These are phyloP conservation scores for Chamaenerion angustifolium DNA, from an alignment of 345 rosid species.

Conservation along the genomic window DNA sequence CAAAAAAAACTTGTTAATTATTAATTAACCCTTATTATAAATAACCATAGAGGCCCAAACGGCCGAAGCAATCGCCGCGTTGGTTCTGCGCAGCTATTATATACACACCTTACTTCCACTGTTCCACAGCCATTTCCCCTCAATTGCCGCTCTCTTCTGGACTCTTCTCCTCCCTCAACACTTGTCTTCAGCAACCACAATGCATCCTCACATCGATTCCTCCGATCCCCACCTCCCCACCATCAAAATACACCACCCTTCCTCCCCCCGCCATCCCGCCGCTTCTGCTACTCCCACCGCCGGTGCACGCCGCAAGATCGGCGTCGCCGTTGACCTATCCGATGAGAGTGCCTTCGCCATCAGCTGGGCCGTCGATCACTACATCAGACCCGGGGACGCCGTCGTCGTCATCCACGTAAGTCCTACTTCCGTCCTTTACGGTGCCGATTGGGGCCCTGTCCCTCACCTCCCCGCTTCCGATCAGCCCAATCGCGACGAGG, in stretches of 20 bases:
- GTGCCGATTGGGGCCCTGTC: conserved; percentile 98
- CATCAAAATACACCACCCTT: conserved; percentile 58
- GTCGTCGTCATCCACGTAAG: conserved; percentile 90
- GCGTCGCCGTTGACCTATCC: conserved; percentile 87
- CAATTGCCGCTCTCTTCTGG: no score
- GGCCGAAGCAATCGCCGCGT: no score
- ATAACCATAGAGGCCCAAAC: no score
- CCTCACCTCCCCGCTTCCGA: conserved; percentile 23
- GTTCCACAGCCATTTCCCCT: no score
- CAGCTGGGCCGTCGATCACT: conserved; percentile 75
- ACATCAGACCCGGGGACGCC: conserved; percentile 87
- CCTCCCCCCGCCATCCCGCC: conserved; percentile 22
- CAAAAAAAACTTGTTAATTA: no score
- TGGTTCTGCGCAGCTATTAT: no score
- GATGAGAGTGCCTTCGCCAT: conserved; percentile 77
- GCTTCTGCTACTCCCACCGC: conserved; percentile 60
- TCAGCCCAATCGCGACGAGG: conserved; percentile 6
- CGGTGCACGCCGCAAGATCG: conserved; percentile 75
- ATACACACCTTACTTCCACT: no score
- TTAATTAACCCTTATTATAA: no score
- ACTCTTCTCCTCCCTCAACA: no score
- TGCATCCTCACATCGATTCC: conserved; percentile 22
- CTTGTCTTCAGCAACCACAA: conserved; percentile 1
- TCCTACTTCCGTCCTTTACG: conserved; percentile 86
- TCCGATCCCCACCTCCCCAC: conserved; percentile 58